Evolutionary conservation across 257 asterid genomes (phyloP).

Genomic region (Ocimum tenuiflorum): DNA sequence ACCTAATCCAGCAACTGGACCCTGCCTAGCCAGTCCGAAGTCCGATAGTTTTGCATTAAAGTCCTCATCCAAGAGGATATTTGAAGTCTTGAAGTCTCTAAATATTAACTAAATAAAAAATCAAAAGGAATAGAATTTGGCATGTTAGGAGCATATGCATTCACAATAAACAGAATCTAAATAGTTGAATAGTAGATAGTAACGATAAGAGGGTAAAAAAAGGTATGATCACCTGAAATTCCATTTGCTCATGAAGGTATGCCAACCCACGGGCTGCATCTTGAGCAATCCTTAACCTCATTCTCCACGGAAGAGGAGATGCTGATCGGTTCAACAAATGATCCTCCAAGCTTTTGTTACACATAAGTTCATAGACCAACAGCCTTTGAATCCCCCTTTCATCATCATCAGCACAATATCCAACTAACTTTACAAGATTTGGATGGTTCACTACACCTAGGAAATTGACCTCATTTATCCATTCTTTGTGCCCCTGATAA

Average conservation of each 20-base stretch:
- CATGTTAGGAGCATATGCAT: too few species aligned
- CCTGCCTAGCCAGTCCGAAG: slow-evolving; percentile 78
- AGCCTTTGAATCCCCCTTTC: slow-evolving; percentile 91
- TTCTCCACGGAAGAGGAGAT: slow-evolving; percentile 67
- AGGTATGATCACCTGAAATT: slow-evolving; percentile 54
- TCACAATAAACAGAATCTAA: too few species aligned
- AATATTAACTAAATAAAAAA: slow-evolving; percentile 49
- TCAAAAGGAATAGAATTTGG: neutral
- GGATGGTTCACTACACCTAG: slow-evolving; percentile 78
- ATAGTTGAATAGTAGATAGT: too few species aligned
- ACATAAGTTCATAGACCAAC: slow-evolving; percentile 63
- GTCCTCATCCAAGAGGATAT: slow-evolving; percentile 72
- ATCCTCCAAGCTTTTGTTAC: slow-evolving; percentile 67
- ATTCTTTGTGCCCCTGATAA: slow-evolving; percentile 90
- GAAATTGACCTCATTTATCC: slow-evolving; percentile 88
- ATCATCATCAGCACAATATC: slow-evolving; percentile 83
- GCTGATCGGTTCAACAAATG: slow-evolving; percentile 58
- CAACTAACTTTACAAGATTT: slow-evolving; percentile 76
- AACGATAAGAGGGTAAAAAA: too few species aligned
- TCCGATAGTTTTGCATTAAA: slow-evolving; percentile 92
- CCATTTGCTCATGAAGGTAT: slow-evolving; percentile 93
- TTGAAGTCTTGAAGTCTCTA: slow-evolving; percentile 87
- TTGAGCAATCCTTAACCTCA: slow-evolving; percentile 58
- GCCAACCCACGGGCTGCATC: slow-evolving; percentile 76
- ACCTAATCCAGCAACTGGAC: slow-evolving; percentile 76